These are phyloP conservation scores for Fusarium sp. DNA, from an alignment of 2,329 filamentous ascomycete genomes.

Conservation along the genomic window DNA sequence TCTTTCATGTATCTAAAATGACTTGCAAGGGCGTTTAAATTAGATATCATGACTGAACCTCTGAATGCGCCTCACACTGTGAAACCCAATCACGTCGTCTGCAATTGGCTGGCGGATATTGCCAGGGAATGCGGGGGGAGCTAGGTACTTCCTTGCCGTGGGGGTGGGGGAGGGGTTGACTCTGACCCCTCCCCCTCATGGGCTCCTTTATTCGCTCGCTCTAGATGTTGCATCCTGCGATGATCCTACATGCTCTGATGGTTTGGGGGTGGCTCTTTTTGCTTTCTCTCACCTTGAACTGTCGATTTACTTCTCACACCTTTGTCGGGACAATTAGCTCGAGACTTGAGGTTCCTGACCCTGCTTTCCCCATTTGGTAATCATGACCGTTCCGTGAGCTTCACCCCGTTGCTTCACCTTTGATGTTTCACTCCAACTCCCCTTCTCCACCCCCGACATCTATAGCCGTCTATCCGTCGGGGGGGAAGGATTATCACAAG, in stretches of 20 bases:
- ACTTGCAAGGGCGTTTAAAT: background rate
- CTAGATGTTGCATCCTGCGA: background rate
- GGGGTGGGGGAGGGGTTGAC: constrained; percentile 27
- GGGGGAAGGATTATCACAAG: background rate
- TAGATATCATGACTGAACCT: background rate
- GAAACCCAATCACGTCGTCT: constrained; percentile 3
- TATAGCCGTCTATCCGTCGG: background rate
- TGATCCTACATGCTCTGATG: constrained; percentile 6
- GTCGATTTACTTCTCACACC: background rate
- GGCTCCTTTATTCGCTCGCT: constrained; percentile 19
- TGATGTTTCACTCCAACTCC: background rate
- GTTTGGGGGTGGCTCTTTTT: constrained; percentile 31
- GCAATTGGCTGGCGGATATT: constrained; percentile 5
- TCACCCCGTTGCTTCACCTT: background rate
- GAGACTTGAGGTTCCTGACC: background rate
- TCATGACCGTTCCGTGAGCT: constrained; percentile 12
- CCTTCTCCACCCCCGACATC: constrained; percentile 19
- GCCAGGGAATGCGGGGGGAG: constrained; percentile 8
- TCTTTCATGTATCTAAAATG: background rate
- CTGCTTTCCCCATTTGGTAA: background rate
- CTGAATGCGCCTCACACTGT: background rate
- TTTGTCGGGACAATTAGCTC: background rate
- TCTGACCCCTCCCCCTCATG: constrained; percentile 24
- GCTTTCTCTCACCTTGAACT: background rate
- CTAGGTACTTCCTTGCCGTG: constrained; percentile 9